Percentiles rank a stretch among this genome's conserved stretches.
Conservation (phyloP, 441 rosid species). For the Pelargonium australe region DNA sequence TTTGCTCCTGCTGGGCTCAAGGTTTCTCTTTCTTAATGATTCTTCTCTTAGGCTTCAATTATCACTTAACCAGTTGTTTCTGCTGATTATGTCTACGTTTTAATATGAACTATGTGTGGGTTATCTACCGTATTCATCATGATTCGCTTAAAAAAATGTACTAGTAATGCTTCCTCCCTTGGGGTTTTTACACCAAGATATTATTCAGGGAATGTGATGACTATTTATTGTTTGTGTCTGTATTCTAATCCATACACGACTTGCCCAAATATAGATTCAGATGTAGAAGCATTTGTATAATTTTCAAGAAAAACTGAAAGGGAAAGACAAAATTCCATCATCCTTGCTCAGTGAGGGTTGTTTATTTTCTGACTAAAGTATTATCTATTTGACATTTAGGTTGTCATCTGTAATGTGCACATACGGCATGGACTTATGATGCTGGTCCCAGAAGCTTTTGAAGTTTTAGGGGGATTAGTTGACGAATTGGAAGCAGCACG, state of each 20-base stretch:
- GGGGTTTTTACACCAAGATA: not conserved
- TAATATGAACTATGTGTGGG: not conserved
- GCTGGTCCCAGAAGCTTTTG: conserved; percentile 81
- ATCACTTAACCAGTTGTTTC: not conserved
- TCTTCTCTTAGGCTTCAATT: not conserved
- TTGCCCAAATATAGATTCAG: not conserved
- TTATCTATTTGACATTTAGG: conserved; percentile 33
- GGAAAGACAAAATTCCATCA: not conserved
- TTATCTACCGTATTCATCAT: not conserved
- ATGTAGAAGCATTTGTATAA: not conserved
- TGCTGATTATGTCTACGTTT: not conserved
- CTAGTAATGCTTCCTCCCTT: not conserved
- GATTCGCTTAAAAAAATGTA: not conserved
- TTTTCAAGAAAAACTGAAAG: not conserved
- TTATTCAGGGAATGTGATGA: not conserved
- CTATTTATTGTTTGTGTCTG: not conserved
- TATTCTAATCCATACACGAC: not conserved
- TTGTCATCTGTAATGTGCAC: conserved; percentile 68
- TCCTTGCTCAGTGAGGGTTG: not conserved
- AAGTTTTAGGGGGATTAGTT: conserved; percentile 79
- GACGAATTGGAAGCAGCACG: conserved; percentile 73
- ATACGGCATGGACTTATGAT: conserved; percentile 70
- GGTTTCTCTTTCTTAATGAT: conserved; percentile 36
- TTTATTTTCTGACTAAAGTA: not conserved
- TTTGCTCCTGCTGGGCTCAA: conserved; percentile 75